These are phyloP conservation scores for Akebia trifoliata DNA, from an alignment of 164 flowering plant species.

Conservation along the genomic window DNA sequence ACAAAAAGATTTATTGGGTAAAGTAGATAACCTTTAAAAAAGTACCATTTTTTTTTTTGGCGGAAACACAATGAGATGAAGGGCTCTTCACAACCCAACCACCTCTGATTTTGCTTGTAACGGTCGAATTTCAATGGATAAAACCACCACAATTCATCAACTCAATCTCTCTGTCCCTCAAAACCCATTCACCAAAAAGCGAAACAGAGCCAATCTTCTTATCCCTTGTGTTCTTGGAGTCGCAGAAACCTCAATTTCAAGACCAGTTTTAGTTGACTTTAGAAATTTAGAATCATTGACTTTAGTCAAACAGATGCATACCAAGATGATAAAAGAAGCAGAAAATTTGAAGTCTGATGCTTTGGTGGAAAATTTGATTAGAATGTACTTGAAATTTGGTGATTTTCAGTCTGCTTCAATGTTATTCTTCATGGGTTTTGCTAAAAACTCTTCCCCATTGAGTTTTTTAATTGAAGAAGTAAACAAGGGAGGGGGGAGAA, in stretches of 20 bases:
- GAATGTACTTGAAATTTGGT: constrained; percentile 36
- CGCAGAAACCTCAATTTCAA: constrained; percentile 15
- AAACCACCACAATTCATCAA: constrained; percentile 18
- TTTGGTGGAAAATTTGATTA: constrained; percentile 25
- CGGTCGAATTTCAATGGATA: constrained; percentile 28
- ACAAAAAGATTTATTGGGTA: too few relatives aligned
- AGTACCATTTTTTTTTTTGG: too few relatives aligned
- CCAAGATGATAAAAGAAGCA: constrained; percentile 46
- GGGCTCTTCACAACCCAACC: constrained; percentile 1
- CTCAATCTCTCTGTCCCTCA: constrained; percentile 13
- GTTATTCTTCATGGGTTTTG: constrained; percentile 38
- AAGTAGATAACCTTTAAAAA: too few relatives aligned
- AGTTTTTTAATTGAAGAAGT: constrained; percentile 38
- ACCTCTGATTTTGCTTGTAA: not conserved
- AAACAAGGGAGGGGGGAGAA: constrained; percentile 26
- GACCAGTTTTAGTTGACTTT: constrained; percentile 13
- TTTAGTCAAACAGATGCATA: constrained; percentile 40
- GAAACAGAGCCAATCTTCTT: constrained; percentile 6
- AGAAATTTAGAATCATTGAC: constrained; percentile 23
- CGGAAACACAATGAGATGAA: too few relatives aligned
- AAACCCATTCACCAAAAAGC: constrained; percentile 13
- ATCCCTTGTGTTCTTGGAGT: constrained; percentile 16
- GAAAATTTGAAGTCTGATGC: constrained; percentile 17
- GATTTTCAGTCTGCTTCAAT: constrained; percentile 44
- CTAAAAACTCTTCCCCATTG: constrained; percentile 27